These are phyloP conservation scores for Micractinium sp. DNA, from an alignment of 139 green algal genomes.

Conservation along the genomic window DNA sequence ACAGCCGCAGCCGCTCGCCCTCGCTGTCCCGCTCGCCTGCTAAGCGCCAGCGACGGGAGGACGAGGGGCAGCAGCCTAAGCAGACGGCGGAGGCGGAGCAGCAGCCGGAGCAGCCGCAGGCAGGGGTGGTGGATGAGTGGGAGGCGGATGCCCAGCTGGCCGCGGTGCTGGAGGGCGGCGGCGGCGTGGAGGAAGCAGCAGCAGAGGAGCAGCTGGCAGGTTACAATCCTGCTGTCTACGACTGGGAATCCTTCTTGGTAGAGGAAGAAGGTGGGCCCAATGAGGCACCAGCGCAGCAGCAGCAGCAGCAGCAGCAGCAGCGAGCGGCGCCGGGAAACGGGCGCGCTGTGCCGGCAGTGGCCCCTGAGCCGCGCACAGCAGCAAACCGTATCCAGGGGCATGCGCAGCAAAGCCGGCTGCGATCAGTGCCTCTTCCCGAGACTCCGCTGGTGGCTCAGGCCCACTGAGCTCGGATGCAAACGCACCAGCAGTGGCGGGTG, in stretches of 20 bases:
- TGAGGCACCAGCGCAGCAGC: background rate
- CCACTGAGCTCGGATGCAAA: too few species aligned
- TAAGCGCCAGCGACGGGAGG: background rate
- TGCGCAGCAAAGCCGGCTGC: too few species aligned
- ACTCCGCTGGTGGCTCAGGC: too few species aligned
- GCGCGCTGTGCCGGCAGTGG: too few species aligned
- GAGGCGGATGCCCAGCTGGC: slow-evolving; percentile 1
- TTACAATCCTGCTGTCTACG: slow-evolving; percentile 18
- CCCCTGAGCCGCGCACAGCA: too few species aligned
- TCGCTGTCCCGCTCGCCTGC: background rate
- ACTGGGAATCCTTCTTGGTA: slow-evolving; percentile 23
- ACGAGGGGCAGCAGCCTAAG: background rate
- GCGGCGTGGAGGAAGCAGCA: background rate
- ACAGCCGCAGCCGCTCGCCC: background rate
- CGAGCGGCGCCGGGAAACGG: too few species aligned
- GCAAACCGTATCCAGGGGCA: too few species aligned
- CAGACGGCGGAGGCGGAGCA: background rate
- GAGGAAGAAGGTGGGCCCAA: background rate
- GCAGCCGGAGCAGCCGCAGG: background rate
- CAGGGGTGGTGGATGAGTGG: background rate
- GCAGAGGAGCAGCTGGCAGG: slow-evolving; percentile 18
- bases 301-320: too few species aligned
- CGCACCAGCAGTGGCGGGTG: too few species aligned
- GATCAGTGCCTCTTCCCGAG: too few species aligned
- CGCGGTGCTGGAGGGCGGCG: background rate